Evolutionary conservation across 2,329 filamentous ascomycete species (phyloP).

Genomic region (Dendrostoma leiphaemia): DNA sequence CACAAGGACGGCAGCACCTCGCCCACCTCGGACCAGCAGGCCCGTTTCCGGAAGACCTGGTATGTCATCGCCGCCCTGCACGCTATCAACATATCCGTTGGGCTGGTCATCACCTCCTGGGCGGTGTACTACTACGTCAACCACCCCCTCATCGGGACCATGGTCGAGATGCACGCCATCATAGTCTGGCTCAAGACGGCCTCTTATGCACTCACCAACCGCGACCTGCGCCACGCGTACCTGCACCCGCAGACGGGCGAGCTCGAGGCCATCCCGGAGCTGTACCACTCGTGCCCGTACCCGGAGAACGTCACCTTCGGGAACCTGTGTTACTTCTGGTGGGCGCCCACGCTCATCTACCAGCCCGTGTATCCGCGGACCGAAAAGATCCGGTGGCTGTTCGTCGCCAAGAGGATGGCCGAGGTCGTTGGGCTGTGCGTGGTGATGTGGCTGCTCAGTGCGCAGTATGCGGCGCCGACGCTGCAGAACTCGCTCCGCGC

Average conservation of each 20-base stretch:
- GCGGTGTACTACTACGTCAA: slow-evolving; percentile 89
- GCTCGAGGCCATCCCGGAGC: slow-evolving; percentile 69
- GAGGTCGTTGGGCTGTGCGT: slow-evolving; percentile 77
- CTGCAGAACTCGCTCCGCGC: slow-evolving; percentile 87
- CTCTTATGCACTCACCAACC: slow-evolving; percentile 95
- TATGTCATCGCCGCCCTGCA: slow-evolving; percentile 76
- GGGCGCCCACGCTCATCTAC: slow-evolving; percentile 93
- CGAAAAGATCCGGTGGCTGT: slow-evolving; percentile 77
- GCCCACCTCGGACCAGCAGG: slow-evolving; percentile 59
- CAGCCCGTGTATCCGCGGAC: slow-evolving; percentile 94
- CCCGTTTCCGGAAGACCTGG: slow-evolving; percentile 75
- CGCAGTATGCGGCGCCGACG: slow-evolving; percentile 90
- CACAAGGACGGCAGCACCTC: slow-evolving; percentile 51
- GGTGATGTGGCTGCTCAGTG: slow-evolving; percentile 93
- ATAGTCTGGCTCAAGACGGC: slow-evolving; percentile 96
- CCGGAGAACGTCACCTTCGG: slow-evolving; percentile 84
- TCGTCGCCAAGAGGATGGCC: slow-evolving; percentile 77
- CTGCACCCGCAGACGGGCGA: slow-evolving; percentile 71
- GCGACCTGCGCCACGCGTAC: slow-evolving; percentile 88
- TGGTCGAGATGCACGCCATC: slow-evolving; percentile 87
- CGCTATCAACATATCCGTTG: slow-evolving; percentile 77
- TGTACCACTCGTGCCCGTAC: slow-evolving; percentile 84
- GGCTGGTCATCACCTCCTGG: slow-evolving; percentile 75
- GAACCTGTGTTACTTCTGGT: slow-evolving; percentile 96
- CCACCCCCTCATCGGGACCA: slow-evolving; percentile 88